phyloP scores from a whole-genome alignment of 148 eudicot species.

The Amaranthus palmeri region DNA sequence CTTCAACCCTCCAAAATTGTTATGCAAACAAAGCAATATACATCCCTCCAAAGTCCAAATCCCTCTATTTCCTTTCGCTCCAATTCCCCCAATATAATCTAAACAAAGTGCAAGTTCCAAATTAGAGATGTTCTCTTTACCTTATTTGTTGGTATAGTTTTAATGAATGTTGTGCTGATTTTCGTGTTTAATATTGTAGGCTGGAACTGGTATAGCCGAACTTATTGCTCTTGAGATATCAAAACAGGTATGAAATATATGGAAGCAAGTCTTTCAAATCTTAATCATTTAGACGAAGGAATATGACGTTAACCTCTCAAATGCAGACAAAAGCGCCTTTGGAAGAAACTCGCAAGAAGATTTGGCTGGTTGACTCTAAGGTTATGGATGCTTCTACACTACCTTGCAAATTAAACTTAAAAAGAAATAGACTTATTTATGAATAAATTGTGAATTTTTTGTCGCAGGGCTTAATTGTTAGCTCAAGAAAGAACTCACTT shows the following conservation, averaged over 20 bases:
- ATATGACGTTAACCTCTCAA: constrained; percentile 12
- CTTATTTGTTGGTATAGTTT: not conserved
- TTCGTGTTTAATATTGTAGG: constrained; percentile 39
- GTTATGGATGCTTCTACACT: constrained; percentile 22
- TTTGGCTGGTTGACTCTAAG: constrained; percentile 97
- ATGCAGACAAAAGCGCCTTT: constrained; percentile 52
- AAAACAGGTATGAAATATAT: constrained; percentile 52
- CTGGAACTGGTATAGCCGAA: constrained; percentile 96
- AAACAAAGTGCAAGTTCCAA: too few relatives aligned
- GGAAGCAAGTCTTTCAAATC: not conserved
- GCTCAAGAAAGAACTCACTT: constrained; percentile 75
- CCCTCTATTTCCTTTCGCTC: too few relatives aligned
- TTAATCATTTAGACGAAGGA: not conserved
- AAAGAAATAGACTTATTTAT: not conserved
- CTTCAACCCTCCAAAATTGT: too few relatives aligned
- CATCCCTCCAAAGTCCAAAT: too few relatives aligned
- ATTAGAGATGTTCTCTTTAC: not conserved
- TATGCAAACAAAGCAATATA: too few relatives aligned
- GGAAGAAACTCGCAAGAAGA: constrained; percentile 86
- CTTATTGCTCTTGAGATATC: constrained; percentile 93
- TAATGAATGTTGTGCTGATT: constrained; percentile 3
- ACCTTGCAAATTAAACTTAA: not conserved
- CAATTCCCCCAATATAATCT: too few relatives aligned
- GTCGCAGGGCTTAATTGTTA: constrained; percentile 78
- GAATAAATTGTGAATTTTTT: not conserved